phyloP scores from a whole-genome alignment of 148 eudicot species.

The Fagopyrum esculentum region DNA sequence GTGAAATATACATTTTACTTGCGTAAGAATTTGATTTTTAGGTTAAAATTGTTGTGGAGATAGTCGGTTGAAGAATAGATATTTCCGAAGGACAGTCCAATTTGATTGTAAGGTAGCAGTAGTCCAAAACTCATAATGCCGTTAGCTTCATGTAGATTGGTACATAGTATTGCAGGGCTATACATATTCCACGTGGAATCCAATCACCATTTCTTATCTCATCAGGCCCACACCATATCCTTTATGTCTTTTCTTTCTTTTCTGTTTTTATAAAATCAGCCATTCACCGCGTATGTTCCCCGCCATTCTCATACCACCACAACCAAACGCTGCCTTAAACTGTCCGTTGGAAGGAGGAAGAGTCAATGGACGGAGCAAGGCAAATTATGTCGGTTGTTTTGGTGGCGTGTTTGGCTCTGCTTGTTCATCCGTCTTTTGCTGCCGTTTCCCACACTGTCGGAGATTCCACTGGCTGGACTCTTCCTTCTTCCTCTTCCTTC shows the following conservation, averaged over 20 bases:
- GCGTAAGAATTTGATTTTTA: too few species aligned
- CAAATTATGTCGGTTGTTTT: conserved; percentile 11
- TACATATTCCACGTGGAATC: conserved; percentile 1
- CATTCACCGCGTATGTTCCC: not conserved
- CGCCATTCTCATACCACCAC: not conserved
- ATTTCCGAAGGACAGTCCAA: too few species aligned
- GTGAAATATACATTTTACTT: too few species aligned
- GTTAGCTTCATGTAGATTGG: not conserved
- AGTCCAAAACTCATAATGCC: not conserved
- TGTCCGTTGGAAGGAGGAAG: not conserved
- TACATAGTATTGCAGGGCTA: not conserved
- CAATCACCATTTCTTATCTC: not conserved
- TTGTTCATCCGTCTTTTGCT: conserved; percentile 18
- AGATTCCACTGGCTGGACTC: conserved; percentile 27
- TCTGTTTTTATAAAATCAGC: not conserved
- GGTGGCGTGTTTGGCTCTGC: conserved; percentile 11
- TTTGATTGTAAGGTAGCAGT: too few species aligned
- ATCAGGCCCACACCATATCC: not conserved
- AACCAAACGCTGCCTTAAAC: not conserved
- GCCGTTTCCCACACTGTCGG: conserved; percentile 20
- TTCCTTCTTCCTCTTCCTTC: conserved; percentile 14
- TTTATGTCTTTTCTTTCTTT: not conserved
- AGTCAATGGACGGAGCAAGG: conserved; percentile 1
- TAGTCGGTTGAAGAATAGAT: too few species aligned
- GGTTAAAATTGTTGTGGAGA: too few species aligned